phyloP scores from a whole-genome alignment of 2,329 filamentous ascomycete species.

The Hypoxylon sp. region DNA sequence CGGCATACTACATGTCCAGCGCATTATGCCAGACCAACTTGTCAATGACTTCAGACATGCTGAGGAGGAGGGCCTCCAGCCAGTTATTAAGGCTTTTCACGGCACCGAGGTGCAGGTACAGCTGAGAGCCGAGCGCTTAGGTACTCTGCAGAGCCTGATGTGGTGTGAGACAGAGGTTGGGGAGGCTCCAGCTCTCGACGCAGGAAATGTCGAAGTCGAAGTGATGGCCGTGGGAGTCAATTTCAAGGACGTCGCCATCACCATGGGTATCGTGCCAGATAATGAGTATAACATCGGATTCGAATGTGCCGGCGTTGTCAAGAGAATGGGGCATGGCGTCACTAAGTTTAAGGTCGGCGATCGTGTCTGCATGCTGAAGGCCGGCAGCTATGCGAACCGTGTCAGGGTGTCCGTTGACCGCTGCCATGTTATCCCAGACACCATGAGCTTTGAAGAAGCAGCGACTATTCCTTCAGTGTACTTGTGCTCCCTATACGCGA shows the following conservation, averaged over 20 bases:
- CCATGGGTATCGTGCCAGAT: slow-evolving; percentile 46
- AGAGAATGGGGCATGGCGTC: slow-evolving; percentile 23
- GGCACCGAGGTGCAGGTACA: slow-evolving; percentile 28
- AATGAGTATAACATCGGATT: slow-evolving; percentile 38
- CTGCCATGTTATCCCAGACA: slow-evolving; percentile 49
- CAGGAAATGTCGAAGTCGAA: slow-evolving; percentile 53
- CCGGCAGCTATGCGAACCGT: slow-evolving; percentile 43
- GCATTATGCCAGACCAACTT: slow-evolving; percentile 40
- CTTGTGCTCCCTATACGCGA: slow-evolving; percentile 50
- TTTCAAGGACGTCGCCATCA: slow-evolving; percentile 55
- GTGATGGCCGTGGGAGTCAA: slow-evolving; percentile 55
- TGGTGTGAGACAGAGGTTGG: slow-evolving; percentile 8
- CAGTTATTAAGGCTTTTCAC: slow-evolving; percentile 30
- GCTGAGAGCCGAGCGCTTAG: slow-evolving; percentile 39
- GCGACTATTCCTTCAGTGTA: slow-evolving; percentile 53
- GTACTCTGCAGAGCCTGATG: slow-evolving; percentile 42
- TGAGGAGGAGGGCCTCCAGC: slow-evolving; percentile 21
- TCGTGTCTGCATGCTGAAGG: slow-evolving; percentile 41
- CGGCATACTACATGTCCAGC: slow-evolving; percentile 46
- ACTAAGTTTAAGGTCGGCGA: slow-evolving; percentile 41
- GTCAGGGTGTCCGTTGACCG: background rate
- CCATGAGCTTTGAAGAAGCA: slow-evolving; percentile 53
- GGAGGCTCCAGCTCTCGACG: slow-evolving; percentile 24
- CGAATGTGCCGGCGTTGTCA: slow-evolving; percentile 44
- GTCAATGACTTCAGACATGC: slow-evolving; percentile 48